These are phyloP conservation scores for Xylona heveae DNA, from an alignment of 495 filamentous ascomycete genomes.

Conservation along the genomic window DNA sequence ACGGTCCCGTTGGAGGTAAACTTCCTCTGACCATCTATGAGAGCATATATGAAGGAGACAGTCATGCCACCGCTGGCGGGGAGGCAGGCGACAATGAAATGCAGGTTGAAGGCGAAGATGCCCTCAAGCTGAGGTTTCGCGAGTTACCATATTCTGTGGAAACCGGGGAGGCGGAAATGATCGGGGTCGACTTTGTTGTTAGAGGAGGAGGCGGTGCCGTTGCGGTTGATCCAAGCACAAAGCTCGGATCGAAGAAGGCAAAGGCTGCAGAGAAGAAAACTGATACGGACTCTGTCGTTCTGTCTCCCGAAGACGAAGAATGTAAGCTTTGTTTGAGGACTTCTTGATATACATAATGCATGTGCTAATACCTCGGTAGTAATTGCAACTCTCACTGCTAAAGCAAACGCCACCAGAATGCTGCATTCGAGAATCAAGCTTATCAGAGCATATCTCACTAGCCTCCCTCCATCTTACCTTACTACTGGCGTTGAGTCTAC, in stretches of 20 bases:
- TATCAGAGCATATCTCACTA: conserved; percentile 58
- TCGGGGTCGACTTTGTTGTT: conserved; percentile 79
- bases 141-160: conserved; percentile 75
- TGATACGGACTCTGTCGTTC: conserved; percentile 23
- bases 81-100: conserved; percentile 43
- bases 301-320: conserved; percentile 67
- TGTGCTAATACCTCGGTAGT: conserved; percentile 18
- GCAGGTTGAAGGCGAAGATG: conserved; percentile 45
- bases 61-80: conserved; percentile 26
- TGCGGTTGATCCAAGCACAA: conserved; percentile 21
- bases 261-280: conserved; percentile 17
- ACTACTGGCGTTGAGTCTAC: conserved; percentile 18
- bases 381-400: conserved; percentile 53
- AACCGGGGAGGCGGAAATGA: conserved; percentile 94
- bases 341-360: not conserved
- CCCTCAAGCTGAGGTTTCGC: conserved; percentile 47
- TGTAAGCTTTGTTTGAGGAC: conserved; percentile 17
- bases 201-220: conserved; percentile 61
- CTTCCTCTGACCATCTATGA: conserved; percentile 85
- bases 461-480: conserved; percentile 42
- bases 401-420: conserved; percentile 81
- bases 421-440: conserved; percentile 67
- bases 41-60: conserved; percentile 58
- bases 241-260: conserved; percentile 5
- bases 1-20: conserved; percentile 40